Percentiles rank a stretch among this genome's conserved stretches.
Evolutionary conservation across 768 basidiomycete genomes (phyloP).

Genomic region (Phylloporus sp.): DNA sequence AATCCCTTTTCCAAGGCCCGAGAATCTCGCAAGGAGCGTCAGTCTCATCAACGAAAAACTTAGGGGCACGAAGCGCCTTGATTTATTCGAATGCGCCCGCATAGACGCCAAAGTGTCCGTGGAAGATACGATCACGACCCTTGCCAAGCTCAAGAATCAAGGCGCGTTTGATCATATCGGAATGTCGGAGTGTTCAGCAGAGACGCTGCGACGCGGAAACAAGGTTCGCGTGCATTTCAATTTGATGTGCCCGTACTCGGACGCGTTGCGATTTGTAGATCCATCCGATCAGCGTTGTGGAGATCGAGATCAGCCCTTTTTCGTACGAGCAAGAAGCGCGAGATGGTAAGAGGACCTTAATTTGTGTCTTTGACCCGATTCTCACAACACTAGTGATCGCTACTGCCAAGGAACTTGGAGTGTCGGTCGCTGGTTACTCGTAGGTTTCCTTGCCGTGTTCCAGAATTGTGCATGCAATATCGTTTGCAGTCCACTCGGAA

Average conservation of each 20-base stretch:
- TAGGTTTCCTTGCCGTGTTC: conserved; percentile 16
- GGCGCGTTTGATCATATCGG: conserved; percentile 49
- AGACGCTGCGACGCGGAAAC: conserved; percentile 40
- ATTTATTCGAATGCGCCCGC: conserved; percentile 55
- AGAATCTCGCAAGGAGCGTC: conserved; percentile 45
- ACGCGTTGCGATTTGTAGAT: conserved; percentile 32
- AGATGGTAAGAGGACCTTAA: conserved; percentile 26
- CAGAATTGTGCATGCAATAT: no score
- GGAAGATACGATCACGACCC: conserved; percentile 41
- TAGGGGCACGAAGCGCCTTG: conserved; percentile 50
- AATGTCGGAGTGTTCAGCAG: conserved; percentile 48
- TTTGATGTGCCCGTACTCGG: no score
- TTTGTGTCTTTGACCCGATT: neutral
- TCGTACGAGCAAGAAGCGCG: conserved; percentile 49
- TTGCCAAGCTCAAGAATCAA: conserved; percentile 35
- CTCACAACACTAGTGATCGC: conserved; percentile 36
- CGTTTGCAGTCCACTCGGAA: conserved; percentile 43
- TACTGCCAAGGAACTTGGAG: conserved; percentile 49
- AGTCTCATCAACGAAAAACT: conserved; percentile 40
- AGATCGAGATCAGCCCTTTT: conserved; percentile 66
- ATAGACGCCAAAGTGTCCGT: conserved; percentile 40
- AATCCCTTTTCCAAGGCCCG: conserved; percentile 19
- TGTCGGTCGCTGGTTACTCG: conserved; percentile 60
- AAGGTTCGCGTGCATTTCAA: conserved; percentile 7
- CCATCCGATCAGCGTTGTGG: conserved; percentile 52